Evolutionary conservation across 2,329 filamentous ascomycete genomes (phyloP).

Genomic region (Paraconiothyrium brasiliense): DNA sequence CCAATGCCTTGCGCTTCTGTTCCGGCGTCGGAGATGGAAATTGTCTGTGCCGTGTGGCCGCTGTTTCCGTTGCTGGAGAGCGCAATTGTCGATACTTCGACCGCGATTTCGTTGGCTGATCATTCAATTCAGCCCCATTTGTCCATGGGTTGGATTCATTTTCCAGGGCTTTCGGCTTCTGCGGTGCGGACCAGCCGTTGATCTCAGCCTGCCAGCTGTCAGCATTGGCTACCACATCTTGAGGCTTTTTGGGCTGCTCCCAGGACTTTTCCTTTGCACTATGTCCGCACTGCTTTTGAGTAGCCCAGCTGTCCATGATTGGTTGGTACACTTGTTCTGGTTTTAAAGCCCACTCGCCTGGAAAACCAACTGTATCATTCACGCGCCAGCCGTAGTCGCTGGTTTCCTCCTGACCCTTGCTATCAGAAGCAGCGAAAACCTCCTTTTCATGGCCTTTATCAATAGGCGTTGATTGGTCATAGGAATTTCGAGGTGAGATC

Average conservation of each 20-base stretch:
- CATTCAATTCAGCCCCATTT: not conserved
- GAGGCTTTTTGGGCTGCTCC: not conserved
- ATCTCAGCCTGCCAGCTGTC: slow-evolving; percentile 3
- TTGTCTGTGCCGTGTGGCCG: slow-evolving; percentile 44
- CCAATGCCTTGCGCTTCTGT: slow-evolving; percentile 16
- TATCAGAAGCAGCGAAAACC: not conserved
- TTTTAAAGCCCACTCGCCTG: not conserved
- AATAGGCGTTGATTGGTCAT: not conserved
- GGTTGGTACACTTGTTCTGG: not conserved
- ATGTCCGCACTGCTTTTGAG: not conserved
- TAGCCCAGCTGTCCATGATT: not conserved
- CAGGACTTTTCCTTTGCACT: not conserved
- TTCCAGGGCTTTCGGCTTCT: not conserved
- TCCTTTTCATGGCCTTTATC: not conserved
- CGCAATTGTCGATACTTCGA: slow-evolving; percentile 1
- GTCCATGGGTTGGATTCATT: not conserved
- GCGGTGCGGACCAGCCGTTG: slow-evolving; percentile 10
- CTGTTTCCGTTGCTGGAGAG: not conserved
- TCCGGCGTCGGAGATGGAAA: slow-evolving; percentile 29
- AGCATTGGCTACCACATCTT: not conserved
- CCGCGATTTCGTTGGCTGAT: slow-evolving; percentile 1
- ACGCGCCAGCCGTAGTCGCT: not conserved
- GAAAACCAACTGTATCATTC: not conserved
- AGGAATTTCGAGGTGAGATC: not conserved
- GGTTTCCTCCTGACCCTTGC: not conserved